Percentiles rank a stretch among this genome's conserved stretches.
These are phyloP conservation scores for Daedaleopsis sinensis DNA, from an alignment of 768 basidiomycete genomes.

Conservation along the genomic window DNA sequence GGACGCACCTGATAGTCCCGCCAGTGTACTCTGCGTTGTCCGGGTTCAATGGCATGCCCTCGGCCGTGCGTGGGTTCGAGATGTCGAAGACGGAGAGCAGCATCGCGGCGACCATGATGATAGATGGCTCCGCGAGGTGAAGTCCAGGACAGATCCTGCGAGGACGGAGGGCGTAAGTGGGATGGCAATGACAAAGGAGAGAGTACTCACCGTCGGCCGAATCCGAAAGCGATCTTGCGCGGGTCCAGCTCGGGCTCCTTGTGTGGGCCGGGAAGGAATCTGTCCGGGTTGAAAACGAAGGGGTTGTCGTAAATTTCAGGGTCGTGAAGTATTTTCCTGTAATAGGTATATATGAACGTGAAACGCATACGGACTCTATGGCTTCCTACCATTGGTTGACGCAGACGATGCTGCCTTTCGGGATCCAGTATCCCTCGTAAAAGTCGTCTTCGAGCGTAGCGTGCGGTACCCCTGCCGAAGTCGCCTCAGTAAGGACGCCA, in stretches of 20 bases:
- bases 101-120: constrained; percentile 38
- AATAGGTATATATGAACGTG: not conserved
- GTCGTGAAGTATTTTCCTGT: constrained; percentile 32
- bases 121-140: constrained; percentile 22
- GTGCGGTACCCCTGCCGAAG: constrained; percentile 33
- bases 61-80: constrained; percentile 17
- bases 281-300: constrained; percentile 5
- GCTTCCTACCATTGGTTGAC: constrained; percentile 13
- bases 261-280: not conserved
- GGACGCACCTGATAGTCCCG: constrained; percentile 26
- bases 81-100: constrained; percentile 38
- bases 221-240: constrained; percentile 35
- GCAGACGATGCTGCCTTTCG: constrained; percentile 26
- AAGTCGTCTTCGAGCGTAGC: constrained; percentile 28
- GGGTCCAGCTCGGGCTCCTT: constrained; percentile 27
- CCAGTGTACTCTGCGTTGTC: constrained; percentile 17
- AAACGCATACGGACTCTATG: no score
- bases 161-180: not conserved
- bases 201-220: constrained; percentile 31
- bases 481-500: no score
- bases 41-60: constrained; percentile 16
- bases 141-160: constrained; percentile 26
- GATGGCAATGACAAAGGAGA: not conserved
- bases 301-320: constrained; percentile 6
- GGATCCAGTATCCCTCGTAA: constrained; percentile 34